Evolutionary conservation across 495 filamentous ascomycete genomes (phyloP).

Genomic region (Schizothecium vesticola): DNA sequence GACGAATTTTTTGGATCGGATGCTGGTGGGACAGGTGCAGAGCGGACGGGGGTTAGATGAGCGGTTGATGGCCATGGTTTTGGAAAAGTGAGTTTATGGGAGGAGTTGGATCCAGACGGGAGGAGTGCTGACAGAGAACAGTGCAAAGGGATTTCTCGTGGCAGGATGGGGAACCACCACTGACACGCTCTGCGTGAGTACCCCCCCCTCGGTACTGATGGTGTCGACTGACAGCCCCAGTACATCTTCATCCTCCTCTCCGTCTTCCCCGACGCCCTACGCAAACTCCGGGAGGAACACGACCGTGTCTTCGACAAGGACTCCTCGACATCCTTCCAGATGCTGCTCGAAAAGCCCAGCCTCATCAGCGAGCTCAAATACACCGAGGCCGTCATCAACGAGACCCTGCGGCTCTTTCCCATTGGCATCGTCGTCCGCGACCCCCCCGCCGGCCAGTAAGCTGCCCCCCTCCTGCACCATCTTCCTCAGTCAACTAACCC

Average conservation of each 20-base stretch:
- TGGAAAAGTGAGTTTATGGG: background rate
- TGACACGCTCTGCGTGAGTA: background rate
- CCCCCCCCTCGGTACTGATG: background rate
- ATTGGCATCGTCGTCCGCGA: background rate
- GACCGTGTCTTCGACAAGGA: background rate
- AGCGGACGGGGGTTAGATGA: background rate
- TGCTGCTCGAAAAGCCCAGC: background rate
- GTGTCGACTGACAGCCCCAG: background rate
- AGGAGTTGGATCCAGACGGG: too few relatives aligned
- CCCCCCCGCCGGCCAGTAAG: background rate
- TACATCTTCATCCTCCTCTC: conserved; percentile 1
- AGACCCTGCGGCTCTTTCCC: conserved; percentile 6
- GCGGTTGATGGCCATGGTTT: background rate
- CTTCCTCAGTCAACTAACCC: background rate
- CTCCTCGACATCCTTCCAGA: background rate
- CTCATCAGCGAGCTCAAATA: background rate
- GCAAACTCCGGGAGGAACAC: conserved; percentile 1
- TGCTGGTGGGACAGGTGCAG: background rate
- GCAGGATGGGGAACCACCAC: background rate
- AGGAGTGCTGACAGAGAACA: background rate
- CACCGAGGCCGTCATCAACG: conserved; percentile 5
- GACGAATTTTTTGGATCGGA: background rate
- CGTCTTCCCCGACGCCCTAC: background rate
- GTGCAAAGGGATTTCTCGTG: background rate
- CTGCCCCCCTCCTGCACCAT: background rate